Conservation (phyloP, 2,329 filamentous ascomycete species). For the Amphichorda felina region DNA sequence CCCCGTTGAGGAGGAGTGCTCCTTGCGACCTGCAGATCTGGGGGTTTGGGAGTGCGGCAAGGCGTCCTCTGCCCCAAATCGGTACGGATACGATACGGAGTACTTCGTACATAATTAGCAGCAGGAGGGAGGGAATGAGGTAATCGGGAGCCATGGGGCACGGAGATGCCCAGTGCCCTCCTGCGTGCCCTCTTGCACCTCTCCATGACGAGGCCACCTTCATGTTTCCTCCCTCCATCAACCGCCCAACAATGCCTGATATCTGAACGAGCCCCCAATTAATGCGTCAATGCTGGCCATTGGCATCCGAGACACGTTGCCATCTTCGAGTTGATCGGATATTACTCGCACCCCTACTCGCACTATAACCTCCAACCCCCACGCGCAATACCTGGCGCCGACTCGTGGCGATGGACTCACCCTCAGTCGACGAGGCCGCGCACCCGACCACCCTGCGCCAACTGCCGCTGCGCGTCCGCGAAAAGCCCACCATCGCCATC, state of each 20-base stretch:
- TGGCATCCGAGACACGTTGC: not conserved
- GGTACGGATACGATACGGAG: not conserved
- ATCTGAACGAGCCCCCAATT: too few species aligned
- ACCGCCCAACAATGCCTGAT: too few species aligned
- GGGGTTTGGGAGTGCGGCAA: not conserved
- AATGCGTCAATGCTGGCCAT: not conserved
- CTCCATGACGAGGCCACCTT: too few species aligned
- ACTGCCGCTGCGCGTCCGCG: slow-evolving; percentile 12
- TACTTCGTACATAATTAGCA: too few species aligned
- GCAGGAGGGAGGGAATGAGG: too few species aligned
- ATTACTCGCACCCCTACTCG: not conserved
- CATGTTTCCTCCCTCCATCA: too few species aligned
- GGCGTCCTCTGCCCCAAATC: not conserved
- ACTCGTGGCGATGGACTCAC: slow-evolving; percentile 1
- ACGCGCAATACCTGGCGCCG: not conserved
- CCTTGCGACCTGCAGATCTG: not conserved
- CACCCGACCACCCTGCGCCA: slow-evolving; percentile 13
- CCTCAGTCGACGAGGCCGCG: slow-evolving; percentile 8
- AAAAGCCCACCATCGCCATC: slow-evolving; percentile 7
- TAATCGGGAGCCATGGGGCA: too few species aligned
- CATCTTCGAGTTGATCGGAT: not conserved
- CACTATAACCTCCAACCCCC: too few species aligned
- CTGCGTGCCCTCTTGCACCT: too few species aligned
- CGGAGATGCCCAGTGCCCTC: too few species aligned
- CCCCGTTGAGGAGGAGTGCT: not conserved